Base-by-base conservation (phyloP, 179 eudicot species). In the Drosera spatulata region DNA sequence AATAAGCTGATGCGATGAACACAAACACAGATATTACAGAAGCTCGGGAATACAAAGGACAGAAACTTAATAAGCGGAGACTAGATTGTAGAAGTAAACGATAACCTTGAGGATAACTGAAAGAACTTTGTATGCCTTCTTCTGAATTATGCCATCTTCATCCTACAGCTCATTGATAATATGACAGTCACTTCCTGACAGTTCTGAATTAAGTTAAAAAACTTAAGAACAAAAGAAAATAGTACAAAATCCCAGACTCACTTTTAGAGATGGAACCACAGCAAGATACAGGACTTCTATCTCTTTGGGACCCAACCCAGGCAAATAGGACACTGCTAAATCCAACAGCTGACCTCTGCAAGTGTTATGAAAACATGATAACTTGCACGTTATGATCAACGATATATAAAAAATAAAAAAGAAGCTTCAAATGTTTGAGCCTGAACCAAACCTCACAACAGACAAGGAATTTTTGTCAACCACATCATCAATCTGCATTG, bases 41-140 rank as follows among this genome's bases (percentile, higher is more conserved):
- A 0, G 33, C 33, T 22, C 33, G 33, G 33, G 33, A 22, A 22
- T 22, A 22, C 33, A 22, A 22, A 22, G 33, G 1, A 22, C 33
- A 22, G 33, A 22, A 22, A 22, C 33, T 22, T 22, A 22, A 22
- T 4, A 7, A 7, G 45, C 2, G 8, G 45, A 43, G 45, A 7
- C 45, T 4, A 7, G 45, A 43, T 4, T 33, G 7, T 48, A 53
- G 2, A 48, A 63, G 8, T 1, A 22, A 22, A 53, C 64, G 39
- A 10, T 61, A 70, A 93, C 99, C 96, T 77, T 72, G 58, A 94
- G 82, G 63, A 90, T 82, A 56, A 64, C 37, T 33, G 96, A 86
- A 50, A 86, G 87, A 69, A 80, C 97, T 82, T 87, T 90, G 65
- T 94, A 94, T 51, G 94, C 97, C 78, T 83, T 90, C 85, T 94